These are phyloP conservation scores for Lantana camara DNA, from an alignment of 257 asterid species.

Conservation along the genomic window DNA sequence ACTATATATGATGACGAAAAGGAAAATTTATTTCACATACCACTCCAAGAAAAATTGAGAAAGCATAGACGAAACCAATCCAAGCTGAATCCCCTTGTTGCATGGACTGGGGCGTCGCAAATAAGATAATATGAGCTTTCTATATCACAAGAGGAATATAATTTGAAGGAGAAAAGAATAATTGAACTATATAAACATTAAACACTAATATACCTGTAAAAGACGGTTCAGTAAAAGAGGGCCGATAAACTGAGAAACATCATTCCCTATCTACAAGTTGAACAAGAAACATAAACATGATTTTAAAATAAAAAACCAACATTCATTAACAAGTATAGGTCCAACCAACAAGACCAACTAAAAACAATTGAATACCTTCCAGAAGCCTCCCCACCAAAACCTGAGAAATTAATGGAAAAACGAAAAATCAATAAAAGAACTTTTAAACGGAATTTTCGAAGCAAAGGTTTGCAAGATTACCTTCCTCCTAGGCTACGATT, in stretches of 20 bases:
- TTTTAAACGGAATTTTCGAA: conserved; percentile 17
- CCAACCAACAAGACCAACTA: no score
- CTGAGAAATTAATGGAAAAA: conserved; percentile 47
- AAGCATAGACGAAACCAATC: not conserved
- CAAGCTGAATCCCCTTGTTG: not conserved
- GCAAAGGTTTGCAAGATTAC: conserved; percentile 40
- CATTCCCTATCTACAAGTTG: not conserved
- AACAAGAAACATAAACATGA: no score
- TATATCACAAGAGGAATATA: not conserved
- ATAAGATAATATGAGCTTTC: not conserved
- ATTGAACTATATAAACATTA: no score
- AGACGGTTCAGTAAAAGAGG: not conserved
- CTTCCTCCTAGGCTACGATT: conserved; percentile 93
- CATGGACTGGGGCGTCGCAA: not conserved
- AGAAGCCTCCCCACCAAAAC: conserved; percentile 99
- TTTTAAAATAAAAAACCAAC: no score
- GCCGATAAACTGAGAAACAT: not conserved
- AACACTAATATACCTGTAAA: not conserved
- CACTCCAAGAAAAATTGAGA: not conserved
- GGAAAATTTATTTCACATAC: no score
- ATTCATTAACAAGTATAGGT: no score
- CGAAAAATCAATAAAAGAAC: conserved; percentile 19
- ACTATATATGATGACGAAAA: no score
- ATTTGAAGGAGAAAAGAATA: not conserved
- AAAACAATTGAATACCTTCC: conserved; percentile 71